Evolutionary conservation across 176 grass and related monocot genomes (phyloP).

Genomic region (Ananas comosus): DNA sequence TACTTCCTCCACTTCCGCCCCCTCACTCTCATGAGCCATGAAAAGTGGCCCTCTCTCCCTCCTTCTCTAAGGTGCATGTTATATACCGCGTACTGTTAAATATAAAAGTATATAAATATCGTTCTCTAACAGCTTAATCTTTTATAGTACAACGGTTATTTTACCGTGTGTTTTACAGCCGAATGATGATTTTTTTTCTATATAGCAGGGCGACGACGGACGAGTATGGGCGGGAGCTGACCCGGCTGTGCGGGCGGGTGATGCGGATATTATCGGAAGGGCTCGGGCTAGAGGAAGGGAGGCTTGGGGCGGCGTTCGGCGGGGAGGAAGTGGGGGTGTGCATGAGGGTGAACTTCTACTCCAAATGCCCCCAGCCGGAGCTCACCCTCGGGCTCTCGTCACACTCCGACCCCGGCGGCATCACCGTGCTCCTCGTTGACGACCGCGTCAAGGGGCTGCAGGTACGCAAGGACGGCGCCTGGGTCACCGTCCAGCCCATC

Average conservation of each 20-base stretch:
- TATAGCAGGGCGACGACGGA: slow-evolving; percentile 38
- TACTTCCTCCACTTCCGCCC: slow-evolving; percentile 79
- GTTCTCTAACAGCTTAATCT: no score
- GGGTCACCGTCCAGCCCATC: slow-evolving; percentile 57
- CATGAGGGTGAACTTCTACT: slow-evolving; percentile 49
- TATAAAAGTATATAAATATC: no score
- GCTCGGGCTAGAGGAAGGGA: slow-evolving; percentile 12
- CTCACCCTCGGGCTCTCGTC: slow-evolving; percentile 50
- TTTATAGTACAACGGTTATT: no score
- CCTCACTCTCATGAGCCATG: slow-evolving; percentile 24
- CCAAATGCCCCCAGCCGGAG: slow-evolving; percentile 46
- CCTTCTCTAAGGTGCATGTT: slow-evolving; percentile 46
- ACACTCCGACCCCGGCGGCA: slow-evolving; percentile 79
- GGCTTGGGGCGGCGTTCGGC: slow-evolving; percentile 54
- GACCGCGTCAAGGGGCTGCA: slow-evolving; percentile 63
- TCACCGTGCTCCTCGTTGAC: slow-evolving; percentile 65
- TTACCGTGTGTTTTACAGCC: no score
- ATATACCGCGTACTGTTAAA: no score
- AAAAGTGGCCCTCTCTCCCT: slow-evolving; percentile 61
- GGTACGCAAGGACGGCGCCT: slow-evolving; percentile 30
- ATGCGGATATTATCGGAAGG: slow-evolving; percentile 43
- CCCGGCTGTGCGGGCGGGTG: slow-evolving; percentile 37
- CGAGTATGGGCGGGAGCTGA: slow-evolving; percentile 52
- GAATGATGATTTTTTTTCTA: no score
- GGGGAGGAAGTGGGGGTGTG: slow-evolving; percentile 35